phyloP scores from a whole-genome alignment of 2,329 filamentous ascomycete species.

The Alternaria consortialis region DNA sequence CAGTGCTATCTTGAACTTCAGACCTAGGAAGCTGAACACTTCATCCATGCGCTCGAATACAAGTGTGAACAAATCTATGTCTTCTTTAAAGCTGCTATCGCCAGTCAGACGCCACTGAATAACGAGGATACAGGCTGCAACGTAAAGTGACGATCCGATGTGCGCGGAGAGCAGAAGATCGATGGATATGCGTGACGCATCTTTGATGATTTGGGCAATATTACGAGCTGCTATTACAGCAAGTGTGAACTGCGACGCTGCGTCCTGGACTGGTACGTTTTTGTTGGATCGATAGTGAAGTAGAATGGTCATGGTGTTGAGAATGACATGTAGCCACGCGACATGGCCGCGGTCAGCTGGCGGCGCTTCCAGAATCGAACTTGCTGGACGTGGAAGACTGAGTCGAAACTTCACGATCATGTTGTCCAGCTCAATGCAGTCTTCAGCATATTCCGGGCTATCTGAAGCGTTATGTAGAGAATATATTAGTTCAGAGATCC shows the following conservation, averaged over 20 bases:
- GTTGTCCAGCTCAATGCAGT: slow-evolving; percentile 37
- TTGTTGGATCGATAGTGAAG: slow-evolving; percentile 32
- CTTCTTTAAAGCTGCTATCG: slow-evolving; percentile 31
- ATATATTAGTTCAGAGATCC: slow-evolving; percentile 37
- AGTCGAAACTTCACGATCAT: slow-evolving; percentile 38
- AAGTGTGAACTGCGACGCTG: slow-evolving; percentile 17
- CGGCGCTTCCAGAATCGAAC: slow-evolving; percentile 32
- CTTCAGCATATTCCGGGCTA: slow-evolving; percentile 32
- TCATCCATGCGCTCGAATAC: slow-evolving; percentile 44
- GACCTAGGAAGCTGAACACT: slow-evolving; percentile 33
- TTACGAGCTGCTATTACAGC: slow-evolving; percentile 39
- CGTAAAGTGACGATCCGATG: slow-evolving; percentile 33
- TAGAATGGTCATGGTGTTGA: slow-evolving; percentile 37
- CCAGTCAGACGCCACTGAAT: slow-evolving; percentile 39
- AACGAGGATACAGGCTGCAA: slow-evolving; percentile 35
- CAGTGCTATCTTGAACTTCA: slow-evolving; percentile 41
- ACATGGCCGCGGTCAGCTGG: slow-evolving; percentile 29
- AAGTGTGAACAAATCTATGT: slow-evolving; percentile 37
- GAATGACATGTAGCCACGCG: slow-evolving; percentile 37
- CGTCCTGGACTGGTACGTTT: not conserved
- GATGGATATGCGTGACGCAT: slow-evolving; percentile 36
- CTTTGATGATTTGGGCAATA: slow-evolving; percentile 38
- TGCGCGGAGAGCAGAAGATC: slow-evolving; percentile 39
- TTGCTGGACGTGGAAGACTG: slow-evolving; percentile 35
- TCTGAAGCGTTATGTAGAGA: slow-evolving; percentile 36